phyloP scores from a whole-genome alignment of 2,329 filamentous ascomycete species.

The Cercospora citrullina region DNA sequence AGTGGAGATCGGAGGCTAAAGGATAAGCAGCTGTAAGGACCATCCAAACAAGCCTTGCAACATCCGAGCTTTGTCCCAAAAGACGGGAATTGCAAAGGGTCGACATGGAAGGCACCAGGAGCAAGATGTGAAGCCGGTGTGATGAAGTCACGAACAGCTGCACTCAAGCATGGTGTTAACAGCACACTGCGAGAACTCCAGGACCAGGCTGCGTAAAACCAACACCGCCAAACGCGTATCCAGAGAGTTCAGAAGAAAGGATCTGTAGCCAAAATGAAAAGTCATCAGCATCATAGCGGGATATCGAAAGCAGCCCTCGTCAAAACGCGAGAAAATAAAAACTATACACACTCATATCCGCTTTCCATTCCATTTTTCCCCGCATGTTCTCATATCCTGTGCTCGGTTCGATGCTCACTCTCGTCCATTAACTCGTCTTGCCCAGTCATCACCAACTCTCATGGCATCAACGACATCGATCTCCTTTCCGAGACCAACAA shows the following conservation, averaged over 20 bases:
- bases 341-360: slow-evolving; percentile 17
- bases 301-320: slow-evolving; percentile 5
- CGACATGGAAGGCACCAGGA: no score
- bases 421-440: slow-evolving; percentile 68
- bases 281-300: slow-evolving; percentile 11
- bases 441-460: slow-evolving; percentile 83
- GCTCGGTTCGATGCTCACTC: slow-evolving; percentile 35
- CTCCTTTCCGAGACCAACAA: slow-evolving; percentile 82
- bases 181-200: no score
- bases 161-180: no score
- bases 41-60: no score
- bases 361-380: neutral
- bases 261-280: neutral
- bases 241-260: no score
- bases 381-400: slow-evolving; percentile 2
- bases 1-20: neutral
- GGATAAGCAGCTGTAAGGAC: neutral
- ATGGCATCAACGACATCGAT: slow-evolving; percentile 84
- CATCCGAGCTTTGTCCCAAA: no score
- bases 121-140: no score
- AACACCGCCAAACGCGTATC: no score
- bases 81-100: no score
- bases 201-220: no score
- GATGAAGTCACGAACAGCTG: no score
- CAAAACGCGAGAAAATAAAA: neutral